Evolutionary conservation across 78 protist species (phyloP), one percentile per base, ranked within the genome.

Genomic region (Dictyostelium intermedium): DNA sequence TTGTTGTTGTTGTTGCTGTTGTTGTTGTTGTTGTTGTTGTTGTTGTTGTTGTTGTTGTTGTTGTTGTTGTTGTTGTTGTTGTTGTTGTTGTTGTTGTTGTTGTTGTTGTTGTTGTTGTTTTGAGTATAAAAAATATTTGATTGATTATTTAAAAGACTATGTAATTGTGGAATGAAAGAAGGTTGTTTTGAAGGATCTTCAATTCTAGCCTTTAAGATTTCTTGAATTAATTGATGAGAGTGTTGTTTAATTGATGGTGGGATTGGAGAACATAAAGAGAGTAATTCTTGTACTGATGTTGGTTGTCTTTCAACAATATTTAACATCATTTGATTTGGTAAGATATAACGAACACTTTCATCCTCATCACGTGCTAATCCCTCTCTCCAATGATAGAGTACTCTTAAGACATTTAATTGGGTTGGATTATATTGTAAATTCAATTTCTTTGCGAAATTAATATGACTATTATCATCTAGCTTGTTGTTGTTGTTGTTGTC

Each of bases 331-430:
- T 83, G 77, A 66, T 92, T 92, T 14, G 96, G 96, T 14, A 92
- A 82, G 20, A 94, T 76, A 39, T 94, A 97, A 82, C 97, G 60
- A 2, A 91, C 35, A 47, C 95, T 66, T 72, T 98, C 99, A 79
- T 98, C 99, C 7, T 96, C 98, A 5, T 73, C 89, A 4, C 99
- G 45, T 1, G 98, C 98, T 1, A 87, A 32, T 18, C 16, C 41
- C 82, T 98, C 99, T 41, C 99, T 84, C 99, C 99, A 98, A 43
- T 84, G 87, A 69, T 74, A 96, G 79, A 98, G 63, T 7, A 85
- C 91, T 61, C 30, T 45, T 13, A 98, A 41, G 8, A 95, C 83
- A 27, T 30, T 32, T 39, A 83, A n/a, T 37, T 82, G 85, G 2
- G 47, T 83, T 13, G 85, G 85, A 20, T 18, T 61, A 63, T 84